These are phyloP conservation scores for Aspergillus sojae DNA, from an alignment of 2,329 filamentous ascomycete species.

Conservation along the genomic window DNA sequence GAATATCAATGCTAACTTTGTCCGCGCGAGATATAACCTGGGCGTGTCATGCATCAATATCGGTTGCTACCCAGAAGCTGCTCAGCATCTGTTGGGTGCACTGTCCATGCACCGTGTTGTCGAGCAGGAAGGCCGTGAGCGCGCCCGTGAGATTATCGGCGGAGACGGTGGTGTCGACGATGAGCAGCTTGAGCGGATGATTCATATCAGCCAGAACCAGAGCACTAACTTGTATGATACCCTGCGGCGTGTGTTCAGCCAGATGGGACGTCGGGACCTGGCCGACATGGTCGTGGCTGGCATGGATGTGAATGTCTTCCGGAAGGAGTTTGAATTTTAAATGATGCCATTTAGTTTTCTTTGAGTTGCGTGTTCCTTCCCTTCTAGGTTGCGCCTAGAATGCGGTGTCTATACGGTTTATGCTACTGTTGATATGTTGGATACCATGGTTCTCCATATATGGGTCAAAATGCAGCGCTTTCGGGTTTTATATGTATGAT, in stretches of 20 bases:
- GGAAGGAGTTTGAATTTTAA: conserved; percentile 86
- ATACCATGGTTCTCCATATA: conserved; percentile 17
- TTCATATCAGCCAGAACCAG: conserved; percentile 78
- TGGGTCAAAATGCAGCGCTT: conserved; percentile 8
- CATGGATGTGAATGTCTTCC: conserved; percentile 88
- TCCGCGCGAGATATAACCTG: conserved; percentile 93
- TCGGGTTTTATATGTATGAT: not conserved
- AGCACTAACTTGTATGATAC: conserved; percentile 98
- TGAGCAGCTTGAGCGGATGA: conserved; percentile 79
- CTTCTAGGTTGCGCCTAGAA: conserved; percentile 1
- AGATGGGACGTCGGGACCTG: conserved; percentile 89
- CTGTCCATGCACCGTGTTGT: conserved; percentile 95
- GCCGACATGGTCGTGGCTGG: conserved; percentile 84
- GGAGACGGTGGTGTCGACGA: conserved; percentile 61
- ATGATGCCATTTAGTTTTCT: conserved; percentile 8
- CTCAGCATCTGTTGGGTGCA: conserved; percentile 87
- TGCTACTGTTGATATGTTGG: conserved; percentile 16
- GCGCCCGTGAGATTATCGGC: conserved; percentile 77
- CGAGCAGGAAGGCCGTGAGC: conserved; percentile 79
- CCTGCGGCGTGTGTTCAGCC: conserved; percentile 87
- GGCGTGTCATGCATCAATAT: conserved; percentile 98
- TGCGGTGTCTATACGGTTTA: conserved; percentile 4
- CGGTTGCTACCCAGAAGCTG: conserved; percentile 89
- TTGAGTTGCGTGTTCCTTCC: conserved; percentile 6
- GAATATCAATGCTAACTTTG: conserved; percentile 90